phyloP scores from a whole-genome alignment of 108 stramenopile species.

The Skeletonema potamos region DNA sequence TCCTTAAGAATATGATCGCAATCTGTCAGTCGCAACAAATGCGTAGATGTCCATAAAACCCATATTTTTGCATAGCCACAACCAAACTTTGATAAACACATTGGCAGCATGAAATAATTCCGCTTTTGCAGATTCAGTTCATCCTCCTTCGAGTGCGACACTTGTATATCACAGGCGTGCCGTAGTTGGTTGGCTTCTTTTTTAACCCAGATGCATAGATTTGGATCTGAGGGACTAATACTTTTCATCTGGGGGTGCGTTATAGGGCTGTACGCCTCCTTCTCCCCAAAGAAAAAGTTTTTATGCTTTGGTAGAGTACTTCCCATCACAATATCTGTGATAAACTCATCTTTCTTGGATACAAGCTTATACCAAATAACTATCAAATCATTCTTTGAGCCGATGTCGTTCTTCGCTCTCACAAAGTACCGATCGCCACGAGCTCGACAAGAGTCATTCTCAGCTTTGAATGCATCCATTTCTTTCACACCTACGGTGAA shows the following conservation, averaged over 20 bases:
- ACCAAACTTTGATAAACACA: constrained; percentile 32
- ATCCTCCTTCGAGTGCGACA: constrained; percentile 33
- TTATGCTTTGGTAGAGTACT: constrained; percentile 36
- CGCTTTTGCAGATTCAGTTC: constrained; percentile 13
- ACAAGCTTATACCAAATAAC: constrained; percentile 30
- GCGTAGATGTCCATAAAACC: constrained; percentile 30
- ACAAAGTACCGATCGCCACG: constrained; percentile 28
- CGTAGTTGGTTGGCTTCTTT: constrained; percentile 19
- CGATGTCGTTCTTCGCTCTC: constrained; percentile 36
- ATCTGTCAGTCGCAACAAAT: constrained; percentile 27
- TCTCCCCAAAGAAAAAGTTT: constrained; percentile 34
- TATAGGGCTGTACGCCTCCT: constrained; percentile 13
- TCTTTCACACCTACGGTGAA: constrained; percentile 35
- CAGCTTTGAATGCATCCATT: constrained; percentile 10
- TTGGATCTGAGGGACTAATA: constrained; percentile 21
- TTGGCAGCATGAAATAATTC: constrained; percentile 38
- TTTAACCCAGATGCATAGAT: constrained; percentile 29
- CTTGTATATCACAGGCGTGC: constrained; percentile 19
- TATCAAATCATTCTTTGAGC: constrained; percentile 28
- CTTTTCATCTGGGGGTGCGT: constrained; percentile 33
- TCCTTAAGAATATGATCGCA: constrained; percentile 35
- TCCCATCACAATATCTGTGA: constrained; percentile 29
- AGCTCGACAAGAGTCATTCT: constrained; percentile 24
- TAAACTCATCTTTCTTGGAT: constrained; percentile 22
- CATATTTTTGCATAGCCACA: constrained; percentile 32